These are phyloP conservation scores for Phytophthora pluvialis DNA, from an alignment of 352 stramenopile species.

Conservation along the genomic window DNA sequence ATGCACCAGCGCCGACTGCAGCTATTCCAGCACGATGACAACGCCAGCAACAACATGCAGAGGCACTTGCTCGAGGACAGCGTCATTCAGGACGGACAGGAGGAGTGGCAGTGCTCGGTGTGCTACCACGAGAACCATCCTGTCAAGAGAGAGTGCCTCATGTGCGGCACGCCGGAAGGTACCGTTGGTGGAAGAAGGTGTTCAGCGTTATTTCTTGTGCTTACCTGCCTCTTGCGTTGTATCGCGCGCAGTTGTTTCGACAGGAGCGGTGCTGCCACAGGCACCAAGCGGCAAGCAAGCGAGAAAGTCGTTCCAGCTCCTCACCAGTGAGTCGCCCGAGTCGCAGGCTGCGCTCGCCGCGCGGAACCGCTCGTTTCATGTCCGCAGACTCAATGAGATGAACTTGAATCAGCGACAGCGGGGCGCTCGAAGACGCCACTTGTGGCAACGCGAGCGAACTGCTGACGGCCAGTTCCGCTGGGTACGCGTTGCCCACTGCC, in stretches of 20 bases:
- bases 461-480: slow-evolving; percentile 80
- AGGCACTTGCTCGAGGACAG: slow-evolving; percentile 84
- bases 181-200: no score
- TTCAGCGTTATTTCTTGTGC: not conserved
- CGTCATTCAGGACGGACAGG: slow-evolving; percentile 70
- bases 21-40: slow-evolving; percentile 70
- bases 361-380: slow-evolving; percentile 79
- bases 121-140: slow-evolving; percentile 89
- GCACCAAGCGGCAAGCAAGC: slow-evolving; percentile 11
- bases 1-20: slow-evolving; percentile 66
- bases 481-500: slow-evolving; percentile 75
- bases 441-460: slow-evolving; percentile 82
- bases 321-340: slow-evolving; percentile 31
- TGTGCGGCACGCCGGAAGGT: slow-evolving; percentile 85
- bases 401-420: slow-evolving; percentile 83
- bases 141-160: slow-evolving; percentile 80
- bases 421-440: slow-evolving; percentile 67
- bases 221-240: slow-evolving; percentile 1
- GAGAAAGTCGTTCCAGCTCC: slow-evolving; percentile 38
- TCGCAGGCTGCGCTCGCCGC: slow-evolving; percentile 52
- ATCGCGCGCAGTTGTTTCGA: slow-evolving; percentile 62
- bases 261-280: slow-evolving; percentile 53
- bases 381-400: slow-evolving; percentile 80
- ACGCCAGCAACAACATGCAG: slow-evolving; percentile 89
- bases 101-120: slow-evolving; percentile 84